These are phyloP conservation scores for Zopfia rhizophila DNA, from an alignment of 2,329 filamentous ascomycete genomes.

Conservation along the genomic window DNA sequence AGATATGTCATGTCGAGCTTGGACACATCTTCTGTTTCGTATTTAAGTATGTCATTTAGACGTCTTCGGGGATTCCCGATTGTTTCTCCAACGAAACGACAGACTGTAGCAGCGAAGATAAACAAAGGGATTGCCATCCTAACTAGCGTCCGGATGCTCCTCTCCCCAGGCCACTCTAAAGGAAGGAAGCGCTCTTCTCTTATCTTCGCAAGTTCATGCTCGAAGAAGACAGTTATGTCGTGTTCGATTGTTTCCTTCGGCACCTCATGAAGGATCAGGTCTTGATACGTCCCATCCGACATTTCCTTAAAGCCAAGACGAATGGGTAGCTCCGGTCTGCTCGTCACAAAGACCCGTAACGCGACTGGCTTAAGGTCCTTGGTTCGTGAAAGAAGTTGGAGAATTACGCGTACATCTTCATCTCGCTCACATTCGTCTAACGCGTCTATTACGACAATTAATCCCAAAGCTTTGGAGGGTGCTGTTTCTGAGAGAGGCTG, in stretches of 20 bases:
- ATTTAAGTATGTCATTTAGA: constrained; percentile 2
- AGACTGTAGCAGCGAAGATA: constrained; percentile 37
- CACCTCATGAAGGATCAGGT: constrained; percentile 16
- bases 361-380: constrained; percentile 1
- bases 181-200: constrained; percentile 5
- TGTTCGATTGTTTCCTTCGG: constrained; percentile 10
- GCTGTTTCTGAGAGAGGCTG: background rate
- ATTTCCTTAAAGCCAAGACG: constrained; percentile 21
- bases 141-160: constrained; percentile 29
- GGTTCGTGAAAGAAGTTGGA: constrained; percentile 2
- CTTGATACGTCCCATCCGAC: constrained; percentile 12
- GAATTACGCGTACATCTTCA: background rate
- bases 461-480: background rate
- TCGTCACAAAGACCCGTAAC: constrained; percentile 15
- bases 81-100: constrained; percentile 18
- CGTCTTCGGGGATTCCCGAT: constrained; percentile 10
- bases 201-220: constrained; percentile 11
- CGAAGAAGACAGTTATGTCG: constrained; percentile 7
- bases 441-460: constrained; percentile 7
- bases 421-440: constrained; percentile 8
- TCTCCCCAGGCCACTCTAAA: constrained; percentile 29
- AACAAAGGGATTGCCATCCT: constrained; percentile 39
- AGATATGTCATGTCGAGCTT: constrained; percentile 20
- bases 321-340: constrained; percentile 19
- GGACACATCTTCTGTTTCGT: constrained; percentile 1